Evolutionary conservation across 805 yeast genomes (phyloP).

Genomic region (Wickerhamiella kurtzmanii): DNA sequence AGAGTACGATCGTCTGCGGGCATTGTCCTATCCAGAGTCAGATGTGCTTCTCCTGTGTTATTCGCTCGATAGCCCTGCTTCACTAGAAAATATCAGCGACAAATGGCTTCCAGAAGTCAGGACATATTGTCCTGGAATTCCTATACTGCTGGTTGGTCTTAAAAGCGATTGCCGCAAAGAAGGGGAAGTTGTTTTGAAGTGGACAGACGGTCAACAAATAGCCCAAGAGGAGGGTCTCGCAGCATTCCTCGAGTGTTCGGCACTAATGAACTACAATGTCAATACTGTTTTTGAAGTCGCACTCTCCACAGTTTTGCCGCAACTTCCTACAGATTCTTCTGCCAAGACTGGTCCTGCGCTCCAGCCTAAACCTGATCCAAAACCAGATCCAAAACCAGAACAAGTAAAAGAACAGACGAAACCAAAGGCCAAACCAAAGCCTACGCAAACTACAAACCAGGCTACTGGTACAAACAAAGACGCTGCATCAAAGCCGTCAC

Average conservation of each 20-base stretch:
- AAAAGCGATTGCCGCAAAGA: conserved; percentile 47
- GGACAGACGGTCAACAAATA: conserved; percentile 36
- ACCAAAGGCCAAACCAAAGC: too few species aligned
- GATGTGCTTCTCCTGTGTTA: conserved; percentile 67
- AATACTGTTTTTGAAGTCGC: conserved; percentile 55
- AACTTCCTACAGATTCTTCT: neutral
- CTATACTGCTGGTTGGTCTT: conserved; percentile 69
- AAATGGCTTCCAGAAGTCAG: conserved; percentile 80
- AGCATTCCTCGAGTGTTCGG: conserved; percentile 68
- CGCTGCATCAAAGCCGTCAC: neutral
- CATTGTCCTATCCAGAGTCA: conserved; percentile 66
- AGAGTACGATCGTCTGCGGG: conserved; percentile 68
- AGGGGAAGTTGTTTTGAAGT: conserved; percentile 14
- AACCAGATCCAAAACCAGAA: neutral
- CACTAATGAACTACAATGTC: conserved; percentile 55
- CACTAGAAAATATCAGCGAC: conserved; percentile 61
- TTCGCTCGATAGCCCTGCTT: conserved; percentile 45
- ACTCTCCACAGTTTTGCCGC: conserved; percentile 24
- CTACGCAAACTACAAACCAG: too few species aligned
- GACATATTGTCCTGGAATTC: conserved; percentile 71
- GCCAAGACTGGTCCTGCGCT: neutral
- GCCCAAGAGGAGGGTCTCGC: conserved; percentile 54
- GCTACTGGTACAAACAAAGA: too few species aligned
- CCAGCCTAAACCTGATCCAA: too few species aligned
- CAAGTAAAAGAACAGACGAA: too few species aligned